Base-by-base conservation (phyloP, 345 rosid species). In the Acer yangbiense region DNA sequence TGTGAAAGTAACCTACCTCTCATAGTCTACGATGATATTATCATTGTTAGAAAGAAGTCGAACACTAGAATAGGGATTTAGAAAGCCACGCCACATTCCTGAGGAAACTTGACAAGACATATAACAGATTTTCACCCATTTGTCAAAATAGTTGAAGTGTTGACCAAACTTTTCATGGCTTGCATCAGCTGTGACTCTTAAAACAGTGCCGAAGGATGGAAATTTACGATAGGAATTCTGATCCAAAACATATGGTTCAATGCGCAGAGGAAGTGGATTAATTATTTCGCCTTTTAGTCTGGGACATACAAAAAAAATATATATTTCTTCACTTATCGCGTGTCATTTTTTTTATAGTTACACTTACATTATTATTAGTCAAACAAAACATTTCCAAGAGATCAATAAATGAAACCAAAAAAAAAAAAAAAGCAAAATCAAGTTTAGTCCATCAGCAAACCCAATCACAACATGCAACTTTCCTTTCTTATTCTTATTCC, bases 101-200 rank as follows among this genome's bases (percentile, higher is more conserved):
- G 73, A 62, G n/a, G 44, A 69, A 23, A 48, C 64, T 71, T 74
- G 44, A 67, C 44, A 63, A 14, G 35, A 10, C 65, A 77, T 72
- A 58, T 73, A 50, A 55, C 70, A 57, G 21, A 81, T 57, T 60
- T 62, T 81, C 46, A 76, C 74, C 80, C 83, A 80, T 48, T 58
- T 76, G 62, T 52, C 78, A 63, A 44, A 25, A 25, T 61, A 63
- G 2, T 4, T 55, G 21, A 78, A 69, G 41, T 25, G 76, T 9
- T 7, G 11, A 21, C 63, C 78, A 46, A 77, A 21, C 10, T 74
- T 70, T 74, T 65, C 81, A 78, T 82, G 76, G 35, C 7, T 21
- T 44, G 3, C 12, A 65, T 77, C 63, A 6, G 68, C 69, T 12
- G 29, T 27, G 10, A 76, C 73, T 66, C 79, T 80, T 71, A 80